Evolutionary conservation across 176 grass and related monocot species (phyloP), one percentile per base, ranked within the genome.

Genomic region (Oryza meyeriana): DNA sequence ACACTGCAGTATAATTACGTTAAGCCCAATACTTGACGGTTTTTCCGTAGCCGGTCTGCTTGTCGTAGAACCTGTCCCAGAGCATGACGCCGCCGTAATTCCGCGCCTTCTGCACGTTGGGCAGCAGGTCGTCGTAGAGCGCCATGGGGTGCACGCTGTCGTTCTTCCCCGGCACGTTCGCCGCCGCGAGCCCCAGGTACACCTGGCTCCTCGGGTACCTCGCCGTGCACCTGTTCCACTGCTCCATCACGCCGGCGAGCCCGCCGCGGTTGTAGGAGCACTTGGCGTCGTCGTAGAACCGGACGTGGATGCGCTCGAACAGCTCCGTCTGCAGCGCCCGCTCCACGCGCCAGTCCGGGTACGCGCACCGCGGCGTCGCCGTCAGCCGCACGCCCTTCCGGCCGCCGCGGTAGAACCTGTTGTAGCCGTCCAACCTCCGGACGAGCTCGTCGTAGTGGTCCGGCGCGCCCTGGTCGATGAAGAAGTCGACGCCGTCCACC

Each of bases 281-380:
- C 2, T 17, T 31, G 0, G 63, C 62, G 71, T 89, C 79, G 68
- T 87, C 92, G 83, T 89, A 97, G 84, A 97, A 93, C 2, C 90
- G 29, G 1, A 93, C 91, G 86, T 90, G 92, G 35, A 97, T 62
- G 35, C 86, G 92, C 74, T 89, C 81, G 36, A 97, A 97, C 0
- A 88, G 63, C 18, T 78, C 84, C 14, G 88, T 93, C 6, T 29
- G 13, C 0, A 93, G 77, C 30, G 91, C 91, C 26, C 10, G 17
- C 14, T 69, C 74, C 1, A 81, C 39, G 13, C 35, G 75, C 10
- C 17, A 0, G 71, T 93, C 94, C 1, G 88, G 88, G 77, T 13
- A 97, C 12, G 81, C 81, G 57, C 84, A 95, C 26, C 81, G 86
- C 4, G 86, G 78, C n/a, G 94, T 85, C 10, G 88, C 94, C 40